phyloP scores from a whole-genome alignment of 2,329 filamentous ascomycete genomes.

The Pseudohalonectria lignicola region DNA sequence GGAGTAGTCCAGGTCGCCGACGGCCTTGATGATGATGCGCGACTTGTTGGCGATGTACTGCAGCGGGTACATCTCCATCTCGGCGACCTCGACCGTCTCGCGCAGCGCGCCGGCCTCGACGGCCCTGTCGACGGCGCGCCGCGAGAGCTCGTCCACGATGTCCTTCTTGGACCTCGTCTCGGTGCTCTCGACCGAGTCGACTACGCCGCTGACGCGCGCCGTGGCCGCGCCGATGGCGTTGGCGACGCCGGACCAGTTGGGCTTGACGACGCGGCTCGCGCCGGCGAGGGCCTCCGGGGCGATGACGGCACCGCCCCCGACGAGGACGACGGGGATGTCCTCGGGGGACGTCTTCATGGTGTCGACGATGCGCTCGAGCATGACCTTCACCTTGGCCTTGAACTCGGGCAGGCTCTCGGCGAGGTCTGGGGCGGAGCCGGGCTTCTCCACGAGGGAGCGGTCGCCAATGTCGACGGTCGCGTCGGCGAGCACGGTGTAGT shows the following conservation, averaged over 20 bases:
- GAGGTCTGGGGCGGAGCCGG: constrained; percentile 24
- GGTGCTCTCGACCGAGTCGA: constrained; percentile 39
- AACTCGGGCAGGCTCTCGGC: constrained; percentile 23
- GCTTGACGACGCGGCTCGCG: constrained; percentile 44
- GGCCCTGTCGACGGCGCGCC: constrained; percentile 29
- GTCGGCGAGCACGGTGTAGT: constrained; percentile 30
- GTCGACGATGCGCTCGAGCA: constrained; percentile 45
- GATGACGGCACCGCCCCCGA: constrained; percentile 52
- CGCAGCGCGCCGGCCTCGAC: constrained; percentile 32
- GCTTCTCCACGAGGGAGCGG: constrained; percentile 19
- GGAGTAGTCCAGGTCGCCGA: constrained; percentile 42
- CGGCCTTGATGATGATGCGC: constrained; percentile 48
- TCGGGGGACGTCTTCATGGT: constrained; percentile 52
- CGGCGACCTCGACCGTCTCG: constrained; percentile 33
- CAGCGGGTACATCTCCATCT: constrained; percentile 42
- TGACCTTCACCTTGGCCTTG: constrained; percentile 29
- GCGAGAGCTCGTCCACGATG: constrained; percentile 24
- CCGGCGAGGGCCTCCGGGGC: constrained; percentile 42
- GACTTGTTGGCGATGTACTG: constrained; percentile 43
- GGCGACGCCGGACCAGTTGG: constrained; percentile 45
- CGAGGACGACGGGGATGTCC: constrained; percentile 47
- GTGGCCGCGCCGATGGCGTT: constrained; percentile 57
- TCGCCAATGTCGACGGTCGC: constrained; percentile 28
- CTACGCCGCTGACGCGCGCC: constrained; percentile 43
- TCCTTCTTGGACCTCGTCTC: constrained; percentile 25